Conservation (phyloP, 177 flowering plant genomes). For the Vitis hybrid region DNA sequence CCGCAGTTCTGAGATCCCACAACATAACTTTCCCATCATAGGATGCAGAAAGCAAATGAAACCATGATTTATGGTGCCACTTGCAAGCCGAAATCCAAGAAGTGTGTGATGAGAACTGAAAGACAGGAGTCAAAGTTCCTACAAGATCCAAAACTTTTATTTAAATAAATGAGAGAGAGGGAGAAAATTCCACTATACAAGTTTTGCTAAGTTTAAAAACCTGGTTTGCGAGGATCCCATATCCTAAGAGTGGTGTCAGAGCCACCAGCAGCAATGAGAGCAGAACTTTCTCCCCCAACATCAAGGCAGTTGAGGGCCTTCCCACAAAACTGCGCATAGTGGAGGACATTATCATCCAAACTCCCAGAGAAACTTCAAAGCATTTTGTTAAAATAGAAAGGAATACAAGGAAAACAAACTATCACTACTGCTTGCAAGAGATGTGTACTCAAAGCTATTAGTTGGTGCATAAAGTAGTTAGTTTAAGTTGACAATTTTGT, state of each 20-base stretch:
- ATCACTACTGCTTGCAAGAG: neutral
- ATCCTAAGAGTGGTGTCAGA: conserved; percentile 80
- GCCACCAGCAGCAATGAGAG: conserved; percentile 86
- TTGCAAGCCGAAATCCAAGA: conserved; percentile 95
- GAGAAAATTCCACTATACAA: neutral
- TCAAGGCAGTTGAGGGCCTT: conserved; percentile 80
- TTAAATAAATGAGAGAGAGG: neutral
- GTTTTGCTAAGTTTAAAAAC: conserved; percentile 23
- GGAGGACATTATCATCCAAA: conserved; percentile 2
- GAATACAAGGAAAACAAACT: neutral
- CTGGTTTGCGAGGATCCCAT: conserved; percentile 99
- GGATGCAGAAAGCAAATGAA: conserved; percentile 80
- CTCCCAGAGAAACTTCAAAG: neutral
- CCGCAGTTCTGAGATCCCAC: conserved; percentile 97
- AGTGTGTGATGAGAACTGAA: conserved; percentile 76
- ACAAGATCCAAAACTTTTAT: neutral
- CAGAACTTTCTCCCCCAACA: conserved; percentile 86
- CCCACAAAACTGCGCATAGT: conserved; percentile 55
- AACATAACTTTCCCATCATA: conserved; percentile 94
- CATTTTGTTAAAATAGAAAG: neutral
- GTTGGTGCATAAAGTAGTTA: neutral
- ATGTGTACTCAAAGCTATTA: neutral
- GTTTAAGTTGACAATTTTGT: too few relatives aligned
- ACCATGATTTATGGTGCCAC: conserved; percentile 79
- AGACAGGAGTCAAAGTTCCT: conserved; percentile 84